Evolutionary conservation across 148 eudicot species (phyloP).

Genomic region (Rhododendron mucronatum): DNA sequence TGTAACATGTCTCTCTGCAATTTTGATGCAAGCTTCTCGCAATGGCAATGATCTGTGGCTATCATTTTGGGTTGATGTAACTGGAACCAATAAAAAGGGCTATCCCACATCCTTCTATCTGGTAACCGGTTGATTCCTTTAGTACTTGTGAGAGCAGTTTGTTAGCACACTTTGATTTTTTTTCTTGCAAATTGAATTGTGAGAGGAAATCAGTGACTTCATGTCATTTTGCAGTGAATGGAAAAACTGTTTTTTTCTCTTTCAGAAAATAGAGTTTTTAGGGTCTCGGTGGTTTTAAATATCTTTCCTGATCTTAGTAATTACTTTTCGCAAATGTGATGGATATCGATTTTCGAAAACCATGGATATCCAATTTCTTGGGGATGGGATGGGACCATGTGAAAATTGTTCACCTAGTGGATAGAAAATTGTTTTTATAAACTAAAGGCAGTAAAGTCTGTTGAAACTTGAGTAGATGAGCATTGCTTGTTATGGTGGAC

Average conservation of each 20-base stretch:
- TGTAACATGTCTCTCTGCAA: slow-evolving; percentile 64
- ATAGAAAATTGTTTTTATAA: background rate
- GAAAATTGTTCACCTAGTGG: background rate
- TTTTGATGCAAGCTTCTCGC: slow-evolving; percentile 92
- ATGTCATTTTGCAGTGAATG: background rate
- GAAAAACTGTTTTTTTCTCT: background rate
- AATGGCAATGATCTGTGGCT: slow-evolving; percentile 97
- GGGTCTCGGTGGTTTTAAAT: background rate
- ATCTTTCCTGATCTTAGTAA: background rate
- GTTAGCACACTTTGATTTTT: background rate
- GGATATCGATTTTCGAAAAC: background rate
- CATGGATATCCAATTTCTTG: background rate
- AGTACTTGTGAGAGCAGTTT: background rate
- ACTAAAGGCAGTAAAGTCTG: background rate
- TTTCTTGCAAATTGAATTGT: background rate
- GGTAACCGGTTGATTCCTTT: slow-evolving; percentile 36
- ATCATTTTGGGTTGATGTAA: slow-evolving; percentile 90
- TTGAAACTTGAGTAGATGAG: background rate
- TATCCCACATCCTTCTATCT: slow-evolving; percentile 58
- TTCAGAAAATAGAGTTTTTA: background rate
- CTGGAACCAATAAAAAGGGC: slow-evolving; percentile 38
- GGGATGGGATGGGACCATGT: background rate
- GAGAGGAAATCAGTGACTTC: background rate
- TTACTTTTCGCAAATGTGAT: background rate
- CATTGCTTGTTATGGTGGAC: background rate